Evolutionary conservation across 1,284 basidiomycete genomes (phyloP), one percentile per base, ranked within the genome.

Genomic region (Leccinum pachyderme): DNA sequence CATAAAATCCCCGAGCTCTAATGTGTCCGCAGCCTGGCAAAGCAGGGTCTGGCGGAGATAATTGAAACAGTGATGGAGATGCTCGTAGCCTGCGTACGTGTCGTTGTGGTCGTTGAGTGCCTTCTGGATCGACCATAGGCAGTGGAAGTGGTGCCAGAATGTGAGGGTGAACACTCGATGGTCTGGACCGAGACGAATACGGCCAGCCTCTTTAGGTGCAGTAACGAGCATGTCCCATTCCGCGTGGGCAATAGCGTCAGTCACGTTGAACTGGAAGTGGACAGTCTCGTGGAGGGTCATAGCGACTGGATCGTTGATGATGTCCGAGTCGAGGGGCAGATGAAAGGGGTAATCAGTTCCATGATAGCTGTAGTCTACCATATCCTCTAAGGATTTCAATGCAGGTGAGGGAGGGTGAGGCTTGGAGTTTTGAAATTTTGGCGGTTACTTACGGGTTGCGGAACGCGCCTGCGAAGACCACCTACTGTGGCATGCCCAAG

Each of bases 61-160:
- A 28, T 67, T 66, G 25, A 73, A 59, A 52, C 70, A 73, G 41
- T 73, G 73, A 8, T 65, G 60, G 24, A 71, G 29, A n/a, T 60
- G 59, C 5, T n/a, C 54, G 32, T 60, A 59, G 6, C n/a, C 49
- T 0, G 46, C 59, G n/a, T 51, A 61, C 2, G 27, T 43, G 15
- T 60, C 59, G 1, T 62, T 47, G 13, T 8, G 60, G 24, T 61
- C 48, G 12, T 59, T 59, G 8, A 55, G 9, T 6, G 56, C 59
- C 45, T 32, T 50, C 18, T 62, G 59, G 13, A 59, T 58, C 2
- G 50, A 58, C 58, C 58, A 60, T 18, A 62, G 28, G 37, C 59
- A 59, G 28, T 59, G 50, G 12, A 61, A 44, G 12, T 58, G 54
- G 33, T 60, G 49, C 59, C 59, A 52, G 44, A 53, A 59, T 15